These are phyloP conservation scores for Nemania sp. DNA, from an alignment of 2,329 filamentous ascomycete species.

Conservation along the genomic window DNA sequence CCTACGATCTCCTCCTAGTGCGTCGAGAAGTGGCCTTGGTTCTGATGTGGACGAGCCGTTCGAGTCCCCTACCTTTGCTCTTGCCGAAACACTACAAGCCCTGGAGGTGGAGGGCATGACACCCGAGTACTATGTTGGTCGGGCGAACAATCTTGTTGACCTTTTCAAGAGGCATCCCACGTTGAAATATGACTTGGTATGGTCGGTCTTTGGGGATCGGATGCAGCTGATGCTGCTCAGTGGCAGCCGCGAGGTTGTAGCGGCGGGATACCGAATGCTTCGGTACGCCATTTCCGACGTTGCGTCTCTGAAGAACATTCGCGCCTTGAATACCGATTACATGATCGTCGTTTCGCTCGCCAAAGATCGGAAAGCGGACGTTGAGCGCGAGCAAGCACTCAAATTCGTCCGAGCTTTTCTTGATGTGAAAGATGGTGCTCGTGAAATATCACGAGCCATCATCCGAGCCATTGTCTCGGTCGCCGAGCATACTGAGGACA, in stretches of 20 bases:
- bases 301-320: slow-evolving; percentile 85
- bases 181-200: slow-evolving; percentile 94
- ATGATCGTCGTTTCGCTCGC: slow-evolving; percentile 89
- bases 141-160: slow-evolving; percentile 90
- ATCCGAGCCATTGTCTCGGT: slow-evolving; percentile 89
- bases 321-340: slow-evolving; percentile 86
- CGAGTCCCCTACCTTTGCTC: slow-evolving; percentile 89
- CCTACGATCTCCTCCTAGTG: slow-evolving; percentile 62
- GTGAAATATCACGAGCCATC: slow-evolving; percentile 83
- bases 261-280: slow-evolving; percentile 90
- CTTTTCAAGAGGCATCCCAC: slow-evolving; percentile 93
- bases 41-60: slow-evolving; percentile 69
- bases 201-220: slow-evolving; percentile 90
- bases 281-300: slow-evolving; percentile 94
- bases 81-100: slow-evolving; percentile 88
- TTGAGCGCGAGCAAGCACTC: slow-evolving; percentile 93
- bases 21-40: slow-evolving; percentile 57
- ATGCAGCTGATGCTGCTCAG: slow-evolving; percentile 97
- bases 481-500: slow-evolving; percentile 83
- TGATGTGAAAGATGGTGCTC: slow-evolving; percentile 90
- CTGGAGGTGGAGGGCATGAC: slow-evolving; percentile 86
- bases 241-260: slow-evolving; percentile 93
- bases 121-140: slow-evolving; percentile 92
- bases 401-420: slow-evolving; percentile 96
- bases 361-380: slow-evolving; percentile 95